These are phyloP conservation scores for Lantana camara DNA, from an alignment of 257 asterid genomes.

Conservation along the genomic window DNA sequence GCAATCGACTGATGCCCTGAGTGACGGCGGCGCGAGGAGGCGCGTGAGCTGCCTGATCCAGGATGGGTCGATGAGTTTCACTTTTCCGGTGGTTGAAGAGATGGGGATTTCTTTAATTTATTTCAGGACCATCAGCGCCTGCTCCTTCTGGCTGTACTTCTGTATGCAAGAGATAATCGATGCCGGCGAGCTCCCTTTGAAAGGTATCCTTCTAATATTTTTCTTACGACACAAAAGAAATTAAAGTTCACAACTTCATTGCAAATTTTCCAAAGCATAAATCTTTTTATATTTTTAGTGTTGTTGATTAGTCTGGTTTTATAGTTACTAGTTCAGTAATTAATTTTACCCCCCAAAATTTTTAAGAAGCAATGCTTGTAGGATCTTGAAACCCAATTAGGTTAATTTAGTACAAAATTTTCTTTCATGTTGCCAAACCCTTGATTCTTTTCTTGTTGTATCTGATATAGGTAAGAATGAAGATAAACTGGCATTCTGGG, in stretches of 20 bases:
- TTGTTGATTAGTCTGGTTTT: too few relatives aligned
- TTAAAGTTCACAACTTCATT: too few relatives aligned
- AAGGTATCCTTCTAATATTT: too few relatives aligned
- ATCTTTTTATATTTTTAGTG: too few relatives aligned
- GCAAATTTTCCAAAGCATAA: background rate
- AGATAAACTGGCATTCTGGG: conserved; percentile 33
- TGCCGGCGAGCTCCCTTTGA: conserved; percentile 50
- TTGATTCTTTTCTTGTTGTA: background rate
- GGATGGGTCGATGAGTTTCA: conserved; percentile 49
- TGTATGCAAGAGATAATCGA: conserved; percentile 50
- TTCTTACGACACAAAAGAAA: too few relatives aligned
- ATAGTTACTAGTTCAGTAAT: too few relatives aligned
- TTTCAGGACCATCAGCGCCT: conserved; percentile 51
- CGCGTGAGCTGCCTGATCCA: conserved; percentile 46
- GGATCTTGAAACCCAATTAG: too few relatives aligned
- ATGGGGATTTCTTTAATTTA: conserved; percentile 43
- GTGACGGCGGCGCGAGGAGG: conserved; percentile 26
- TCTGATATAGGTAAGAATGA: conserved; percentile 35
- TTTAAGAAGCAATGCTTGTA: too few relatives aligned
- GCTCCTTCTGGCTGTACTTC: conserved; percentile 55
- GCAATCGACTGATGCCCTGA: conserved; percentile 32
- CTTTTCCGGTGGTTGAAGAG: conserved; percentile 52
- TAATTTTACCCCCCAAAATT: too few relatives aligned
- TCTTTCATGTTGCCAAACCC: background rate
- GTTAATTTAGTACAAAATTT: too few relatives aligned